Evolutionary conservation across 768 basidiomycete genomes (phyloP).

Genomic region (Hygrophorus russula): DNA sequence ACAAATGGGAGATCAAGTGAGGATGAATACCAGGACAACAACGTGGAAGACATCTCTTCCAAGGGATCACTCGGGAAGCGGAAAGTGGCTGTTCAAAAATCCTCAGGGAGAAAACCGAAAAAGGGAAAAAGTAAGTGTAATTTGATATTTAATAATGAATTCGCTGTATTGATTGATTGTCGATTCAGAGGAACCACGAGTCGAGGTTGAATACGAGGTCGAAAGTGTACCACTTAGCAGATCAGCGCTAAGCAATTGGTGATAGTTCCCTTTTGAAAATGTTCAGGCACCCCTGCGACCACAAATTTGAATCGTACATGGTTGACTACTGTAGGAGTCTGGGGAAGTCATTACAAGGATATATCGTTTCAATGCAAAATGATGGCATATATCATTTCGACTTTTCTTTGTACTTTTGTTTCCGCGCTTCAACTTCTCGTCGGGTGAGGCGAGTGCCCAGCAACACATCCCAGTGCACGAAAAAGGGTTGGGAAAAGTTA

Average conservation of each 20-base stretch:
- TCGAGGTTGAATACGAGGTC: constrained; percentile 95
- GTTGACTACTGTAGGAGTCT: neutral
- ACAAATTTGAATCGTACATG: no score
- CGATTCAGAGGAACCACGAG: constrained; percentile 54
- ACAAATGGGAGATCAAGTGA: constrained; percentile 37
- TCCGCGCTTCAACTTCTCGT: constrained; percentile 47
- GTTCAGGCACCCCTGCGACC: no score
- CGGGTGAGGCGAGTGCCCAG: constrained; percentile 80
- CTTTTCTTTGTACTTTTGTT: constrained; percentile 22
- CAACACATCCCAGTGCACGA: constrained; percentile 85
- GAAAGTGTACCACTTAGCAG: constrained; percentile 42
- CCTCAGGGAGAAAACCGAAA: constrained; percentile 41
- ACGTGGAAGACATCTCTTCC: constrained; percentile 25
- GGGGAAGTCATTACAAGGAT: neutral
- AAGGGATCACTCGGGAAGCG: constrained; percentile 51
- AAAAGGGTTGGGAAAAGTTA: constrained; percentile 95
- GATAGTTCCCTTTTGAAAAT: no score
- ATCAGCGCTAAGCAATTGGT: constrained; percentile 26
- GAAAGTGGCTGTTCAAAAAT: constrained; percentile 39
- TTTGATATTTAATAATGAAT: constrained; percentile 1
- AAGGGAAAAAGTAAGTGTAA: constrained; percentile 45
- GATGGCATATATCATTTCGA: constrained; percentile 12
- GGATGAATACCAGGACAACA: constrained; percentile 28
- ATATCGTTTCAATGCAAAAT: no score
- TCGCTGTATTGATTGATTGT: constrained; percentile 2